These are phyloP conservation scores for Capsella rubella DNA, from an alignment of 441 rosid species.

Conservation along the genomic window DNA sequence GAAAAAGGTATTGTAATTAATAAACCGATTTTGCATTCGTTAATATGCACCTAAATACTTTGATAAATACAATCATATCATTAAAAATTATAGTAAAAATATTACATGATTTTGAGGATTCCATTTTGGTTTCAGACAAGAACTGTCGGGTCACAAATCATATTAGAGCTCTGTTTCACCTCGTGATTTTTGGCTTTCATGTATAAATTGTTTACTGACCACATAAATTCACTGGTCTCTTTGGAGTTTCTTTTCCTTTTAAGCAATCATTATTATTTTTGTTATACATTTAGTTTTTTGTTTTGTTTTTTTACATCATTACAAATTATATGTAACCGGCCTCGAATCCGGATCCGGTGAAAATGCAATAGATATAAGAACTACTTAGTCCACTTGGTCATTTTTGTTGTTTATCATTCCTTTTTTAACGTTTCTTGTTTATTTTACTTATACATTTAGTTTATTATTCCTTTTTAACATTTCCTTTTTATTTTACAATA, in stretches of 20 bases:
- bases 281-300: too few species aligned
- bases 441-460: not conserved
- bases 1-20: not conserved
- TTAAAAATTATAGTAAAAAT: too few species aligned
- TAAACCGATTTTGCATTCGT: not conserved
- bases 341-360: too few species aligned
- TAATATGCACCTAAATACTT: not conserved
- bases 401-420: too few species aligned
- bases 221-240: conserved; percentile 15
- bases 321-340: too few species aligned
- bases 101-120: not conserved
- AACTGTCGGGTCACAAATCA: conserved; percentile 17
- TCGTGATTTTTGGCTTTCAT: conserved; percentile 12
- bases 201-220: conserved; percentile 22
- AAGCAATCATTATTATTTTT: too few species aligned
- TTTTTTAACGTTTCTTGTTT: too few species aligned
- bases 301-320: too few species aligned
- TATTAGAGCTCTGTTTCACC: not conserved
- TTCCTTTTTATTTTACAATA: not conserved
- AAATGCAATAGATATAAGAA: too few species aligned
- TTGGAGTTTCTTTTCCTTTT: conserved; percentile 21
- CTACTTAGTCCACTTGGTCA: too few species aligned
- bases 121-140: conserved; percentile 1
- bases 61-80: not conserved
- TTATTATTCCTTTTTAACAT: not conserved